Conservation (phyloP, 768 basidiomycete species). For the Dacryopinax spathularia region DNA sequence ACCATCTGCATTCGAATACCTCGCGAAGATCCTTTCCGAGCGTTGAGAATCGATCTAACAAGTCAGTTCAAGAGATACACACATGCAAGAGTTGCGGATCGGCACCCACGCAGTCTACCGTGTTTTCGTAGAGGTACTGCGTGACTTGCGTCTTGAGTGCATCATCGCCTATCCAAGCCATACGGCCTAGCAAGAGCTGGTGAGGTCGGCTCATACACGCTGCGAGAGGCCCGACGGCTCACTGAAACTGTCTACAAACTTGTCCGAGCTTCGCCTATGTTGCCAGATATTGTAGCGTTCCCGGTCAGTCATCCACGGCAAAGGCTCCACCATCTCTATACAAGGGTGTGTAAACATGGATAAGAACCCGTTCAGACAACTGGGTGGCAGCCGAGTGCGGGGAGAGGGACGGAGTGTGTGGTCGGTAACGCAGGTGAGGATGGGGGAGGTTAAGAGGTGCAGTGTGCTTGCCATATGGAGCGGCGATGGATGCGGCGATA, state of each 20-base stretch:
- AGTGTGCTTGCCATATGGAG: no score
- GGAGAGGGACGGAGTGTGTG: background rate
- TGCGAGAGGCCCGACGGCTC: background rate
- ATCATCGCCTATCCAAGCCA: background rate
- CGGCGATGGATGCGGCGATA: no score
- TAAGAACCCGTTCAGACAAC: background rate
- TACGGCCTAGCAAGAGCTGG: background rate
- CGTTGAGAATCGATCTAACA: background rate
- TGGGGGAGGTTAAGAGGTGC: no score
- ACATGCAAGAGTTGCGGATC: background rate
- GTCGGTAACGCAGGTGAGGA: no score
- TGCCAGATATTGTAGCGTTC: background rate
- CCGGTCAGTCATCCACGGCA: background rate
- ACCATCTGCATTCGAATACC: background rate
- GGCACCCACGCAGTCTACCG: background rate
- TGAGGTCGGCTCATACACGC: background rate
- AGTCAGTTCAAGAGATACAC: background rate
- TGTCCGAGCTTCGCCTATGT: background rate
- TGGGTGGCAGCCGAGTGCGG: background rate
- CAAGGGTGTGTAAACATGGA: background rate
- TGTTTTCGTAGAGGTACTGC: background rate
- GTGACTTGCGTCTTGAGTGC: background rate
- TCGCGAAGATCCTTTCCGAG: background rate
- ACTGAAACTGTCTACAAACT: background rate
- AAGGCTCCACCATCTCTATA: background rate